Evolutionary conservation across 2,329 filamentous ascomycete species (phyloP).

Genomic region (Fusarium fracticaudum): DNA sequence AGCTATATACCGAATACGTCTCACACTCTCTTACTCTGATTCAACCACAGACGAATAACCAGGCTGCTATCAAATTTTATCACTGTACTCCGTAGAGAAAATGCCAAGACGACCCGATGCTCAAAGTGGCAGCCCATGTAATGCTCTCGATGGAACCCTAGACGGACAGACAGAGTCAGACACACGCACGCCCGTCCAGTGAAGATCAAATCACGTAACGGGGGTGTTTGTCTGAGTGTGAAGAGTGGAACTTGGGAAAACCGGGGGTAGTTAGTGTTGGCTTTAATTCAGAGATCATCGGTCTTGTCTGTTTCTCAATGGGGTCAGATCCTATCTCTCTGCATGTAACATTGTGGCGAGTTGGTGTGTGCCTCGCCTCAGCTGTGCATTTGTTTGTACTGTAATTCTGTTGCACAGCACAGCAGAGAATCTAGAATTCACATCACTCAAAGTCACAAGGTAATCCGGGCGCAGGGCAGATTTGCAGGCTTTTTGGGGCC

Average conservation of each 20-base stretch:
- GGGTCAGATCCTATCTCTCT: constrained; percentile 17
- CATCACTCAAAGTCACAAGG: no score
- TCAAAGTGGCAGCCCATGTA: constrained; percentile 32
- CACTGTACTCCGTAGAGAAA: background rate
- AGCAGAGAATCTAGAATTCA: background rate
- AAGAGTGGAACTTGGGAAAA: background rate
- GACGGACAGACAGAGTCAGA: background rate
- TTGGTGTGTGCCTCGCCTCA: constrained; percentile 10
- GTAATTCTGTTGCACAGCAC: background rate
- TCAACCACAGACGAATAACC: background rate
- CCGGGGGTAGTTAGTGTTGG: background rate
- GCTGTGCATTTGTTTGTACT: constrained; percentile 9
- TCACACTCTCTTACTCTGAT: background rate
- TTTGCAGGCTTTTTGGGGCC: background rate
- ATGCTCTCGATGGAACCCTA: constrained; percentile 24
- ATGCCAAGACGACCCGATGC: constrained; percentile 31
- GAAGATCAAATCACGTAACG: constrained; percentile 38
- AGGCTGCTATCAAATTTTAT: background rate
- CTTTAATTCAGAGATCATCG: constrained; percentile 8
- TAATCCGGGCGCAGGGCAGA: constrained; percentile 14
- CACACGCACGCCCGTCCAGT: constrained; percentile 10
- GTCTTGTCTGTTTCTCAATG: background rate
- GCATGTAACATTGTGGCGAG: constrained; percentile 6
- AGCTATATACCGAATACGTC: constrained; percentile 19
- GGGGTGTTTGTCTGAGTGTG: background rate